These are phyloP conservation scores for Fusarium redolens DNA, from an alignment of 2,329 filamentous ascomycete species.

Conservation along the genomic window DNA sequence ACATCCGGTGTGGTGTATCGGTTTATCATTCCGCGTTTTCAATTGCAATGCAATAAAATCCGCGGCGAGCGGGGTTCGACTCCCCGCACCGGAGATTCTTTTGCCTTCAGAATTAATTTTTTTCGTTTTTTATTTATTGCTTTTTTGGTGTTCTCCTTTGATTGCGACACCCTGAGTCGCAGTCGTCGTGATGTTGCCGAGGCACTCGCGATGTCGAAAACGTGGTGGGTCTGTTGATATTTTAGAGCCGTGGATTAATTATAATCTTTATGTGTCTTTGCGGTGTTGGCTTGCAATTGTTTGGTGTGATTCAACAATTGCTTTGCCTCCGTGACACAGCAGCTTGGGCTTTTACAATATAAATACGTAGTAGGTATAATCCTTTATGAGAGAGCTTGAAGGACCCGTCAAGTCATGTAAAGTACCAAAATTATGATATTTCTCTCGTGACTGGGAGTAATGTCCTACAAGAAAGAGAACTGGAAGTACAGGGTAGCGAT, in stretches of 20 bases:
- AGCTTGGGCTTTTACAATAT: too few relatives aligned
- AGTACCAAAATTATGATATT: not conserved
- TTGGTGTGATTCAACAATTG: not conserved
- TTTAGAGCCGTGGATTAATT: rapidly evolving
- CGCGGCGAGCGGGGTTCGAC: slow-evolving; percentile 32
- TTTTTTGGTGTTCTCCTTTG: not conserved
- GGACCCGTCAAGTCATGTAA: rapidly evolving
- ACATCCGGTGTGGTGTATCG: slow-evolving; percentile 32
- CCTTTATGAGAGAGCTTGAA: too few relatives aligned
- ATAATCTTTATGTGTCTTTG: not conserved
- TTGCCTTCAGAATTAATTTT: not conserved
- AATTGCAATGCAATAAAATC: not conserved
- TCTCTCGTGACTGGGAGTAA: not conserved
- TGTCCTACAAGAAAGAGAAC: not conserved
- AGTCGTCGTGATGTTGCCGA: not conserved
- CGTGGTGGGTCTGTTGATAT: not conserved
- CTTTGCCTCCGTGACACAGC: not conserved
- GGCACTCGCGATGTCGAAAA: too few relatives aligned
- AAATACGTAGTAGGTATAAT: too few relatives aligned
- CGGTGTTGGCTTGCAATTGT: not conserved
- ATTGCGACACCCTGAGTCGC: not conserved
- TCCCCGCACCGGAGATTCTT: slow-evolving; percentile 22
- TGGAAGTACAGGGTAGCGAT: slow-evolving; percentile 17
- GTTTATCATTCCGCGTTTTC: slow-evolving; percentile 33
- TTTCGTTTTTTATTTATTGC: not conserved